Percentiles rank a stretch among this genome's conserved stretches.
These are phyloP conservation scores for Hymenoscyphus albidus DNA, from an alignment of 2,329 filamentous ascomycete genomes.

Conservation along the genomic window DNA sequence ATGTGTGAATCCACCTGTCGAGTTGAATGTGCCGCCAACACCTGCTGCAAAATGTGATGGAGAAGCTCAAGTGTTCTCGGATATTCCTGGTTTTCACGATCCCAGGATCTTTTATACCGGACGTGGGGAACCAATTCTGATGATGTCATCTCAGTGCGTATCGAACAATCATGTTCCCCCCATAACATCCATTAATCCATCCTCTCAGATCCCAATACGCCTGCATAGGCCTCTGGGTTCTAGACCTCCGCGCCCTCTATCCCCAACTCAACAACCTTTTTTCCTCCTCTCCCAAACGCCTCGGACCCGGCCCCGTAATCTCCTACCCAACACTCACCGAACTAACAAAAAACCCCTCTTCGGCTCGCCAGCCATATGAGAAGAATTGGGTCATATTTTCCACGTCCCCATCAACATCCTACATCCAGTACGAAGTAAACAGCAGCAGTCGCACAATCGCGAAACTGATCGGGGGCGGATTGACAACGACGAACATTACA, in stretches of 20 bases:
- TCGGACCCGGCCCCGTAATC: slow-evolving; percentile 26
- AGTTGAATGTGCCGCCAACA: slow-evolving; percentile 38
- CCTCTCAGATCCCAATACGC: slow-evolving; percentile 25
- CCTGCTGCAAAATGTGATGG: slow-evolving; percentile 37
- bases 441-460: slow-evolving; percentile 28
- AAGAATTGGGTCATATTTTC: slow-evolving; percentile 42
- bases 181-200: slow-evolving; percentile 13
- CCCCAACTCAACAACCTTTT: slow-evolving; percentile 19
- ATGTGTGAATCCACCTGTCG: slow-evolving; percentile 33
- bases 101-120: slow-evolving; percentile 40
- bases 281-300: slow-evolving; percentile 21
- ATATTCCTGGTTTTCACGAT: slow-evolving; percentile 41
- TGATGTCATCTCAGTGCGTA: slow-evolving; percentile 37
- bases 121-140: slow-evolving; percentile 38
- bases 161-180: slow-evolving; percentile 12
- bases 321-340: slow-evolving; percentile 36
- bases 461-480: slow-evolving; percentile 24
- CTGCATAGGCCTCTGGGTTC: slow-evolving; percentile 27
- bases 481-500: slow-evolving; percentile 27
- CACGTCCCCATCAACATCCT: slow-evolving; percentile 32
- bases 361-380: slow-evolving; percentile 35
- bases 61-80: slow-evolving; percentile 33
- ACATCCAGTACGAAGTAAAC: slow-evolving; percentile 38
- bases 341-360: slow-evolving; percentile 37
- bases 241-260: slow-evolving; percentile 26